Conservation (phyloP, 305 asterid species). For the Solanum hybrid region DNA sequence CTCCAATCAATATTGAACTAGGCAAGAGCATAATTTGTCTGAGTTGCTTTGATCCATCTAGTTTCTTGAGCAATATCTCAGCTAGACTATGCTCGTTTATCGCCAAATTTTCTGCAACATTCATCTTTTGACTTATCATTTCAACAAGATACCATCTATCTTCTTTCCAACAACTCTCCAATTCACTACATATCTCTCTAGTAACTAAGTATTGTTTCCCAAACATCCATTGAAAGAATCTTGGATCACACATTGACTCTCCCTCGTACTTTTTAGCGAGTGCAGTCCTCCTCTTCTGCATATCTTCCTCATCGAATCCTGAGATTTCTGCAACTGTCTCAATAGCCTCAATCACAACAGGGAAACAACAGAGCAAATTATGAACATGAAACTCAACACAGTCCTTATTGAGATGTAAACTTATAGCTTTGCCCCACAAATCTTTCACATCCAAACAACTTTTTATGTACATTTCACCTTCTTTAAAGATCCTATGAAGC, state of each 20-base stretch:
- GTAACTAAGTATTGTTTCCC: conserved; percentile 67
- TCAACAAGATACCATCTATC: conserved; percentile 58
- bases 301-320: conserved; percentile 34
- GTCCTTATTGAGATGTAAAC: conserved; percentile 55
- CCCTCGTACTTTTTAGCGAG: conserved; percentile 48
- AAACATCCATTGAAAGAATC: conserved; percentile 50
- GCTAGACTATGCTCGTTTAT: conserved; percentile 39
- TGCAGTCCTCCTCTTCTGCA: conserved; percentile 32
- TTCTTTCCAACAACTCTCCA: conserved; percentile 55
- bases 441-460: conserved; percentile 52
- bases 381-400: conserved; percentile 65
- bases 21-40: conserved; percentile 24
- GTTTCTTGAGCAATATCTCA: conserved; percentile 39
- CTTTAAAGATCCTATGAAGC: conserved; percentile 52
- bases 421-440: conserved; percentile 78
- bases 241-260: conserved; percentile 38
- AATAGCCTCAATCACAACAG: conserved; percentile 57
- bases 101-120: neutral
- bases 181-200: conserved; percentile 29
- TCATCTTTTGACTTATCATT: conserved; percentile 30
- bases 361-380: conserved; percentile 52
- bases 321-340: conserved; percentile 57
- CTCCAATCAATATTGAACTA: conserved; percentile 34
- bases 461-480: conserved; percentile 50
- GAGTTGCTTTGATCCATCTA: conserved; percentile 16